Conservation (phyloP, 1,284 basidiomycete species). For the Mycosarcoma maydis region DNA sequence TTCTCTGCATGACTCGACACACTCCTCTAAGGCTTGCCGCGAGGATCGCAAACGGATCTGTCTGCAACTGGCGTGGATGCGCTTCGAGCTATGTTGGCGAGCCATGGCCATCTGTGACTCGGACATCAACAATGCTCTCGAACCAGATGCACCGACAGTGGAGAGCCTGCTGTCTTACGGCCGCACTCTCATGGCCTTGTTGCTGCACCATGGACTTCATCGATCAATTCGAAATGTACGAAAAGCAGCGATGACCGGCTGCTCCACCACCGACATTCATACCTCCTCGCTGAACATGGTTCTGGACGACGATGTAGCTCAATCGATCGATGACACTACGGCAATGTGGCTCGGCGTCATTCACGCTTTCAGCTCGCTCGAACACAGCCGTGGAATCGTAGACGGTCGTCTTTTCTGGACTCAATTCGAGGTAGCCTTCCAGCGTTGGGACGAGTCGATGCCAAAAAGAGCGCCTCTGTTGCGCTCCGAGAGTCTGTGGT, state of each 20-base stretch:
- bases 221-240: constrained; percentile 29
- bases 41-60: constrained; percentile 20
- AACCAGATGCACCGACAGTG: constrained; percentile 58
- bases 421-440: constrained; percentile 44
- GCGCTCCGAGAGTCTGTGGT: constrained; percentile 73
- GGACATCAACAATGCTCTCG: constrained; percentile 18
- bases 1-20: constrained; percentile 2
- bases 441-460: constrained; percentile 50
- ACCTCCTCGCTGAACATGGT: no score
- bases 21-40: neutral
- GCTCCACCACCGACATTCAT: no score
- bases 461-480: constrained; percentile 71
- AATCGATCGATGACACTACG: constrained; percentile 69
- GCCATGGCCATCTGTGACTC: constrained; percentile 33
- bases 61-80: constrained; percentile 51
- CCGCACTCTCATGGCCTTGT: constrained; percentile 48
- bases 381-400: constrained; percentile 19
- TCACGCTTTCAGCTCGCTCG: constrained; percentile 69
- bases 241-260: constrained; percentile 1
- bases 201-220: constrained; percentile 57
- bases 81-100: constrained; percentile 56
- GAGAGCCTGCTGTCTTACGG: constrained; percentile 26
- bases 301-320: no score
- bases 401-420: constrained; percentile 46
- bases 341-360: constrained; percentile 82